Percentiles rank a stretch among this genome's conserved stretches.
Conservation (phyloP, 2,329 filamentous ascomycete species). For the Ophiostoma piceae region DNA sequence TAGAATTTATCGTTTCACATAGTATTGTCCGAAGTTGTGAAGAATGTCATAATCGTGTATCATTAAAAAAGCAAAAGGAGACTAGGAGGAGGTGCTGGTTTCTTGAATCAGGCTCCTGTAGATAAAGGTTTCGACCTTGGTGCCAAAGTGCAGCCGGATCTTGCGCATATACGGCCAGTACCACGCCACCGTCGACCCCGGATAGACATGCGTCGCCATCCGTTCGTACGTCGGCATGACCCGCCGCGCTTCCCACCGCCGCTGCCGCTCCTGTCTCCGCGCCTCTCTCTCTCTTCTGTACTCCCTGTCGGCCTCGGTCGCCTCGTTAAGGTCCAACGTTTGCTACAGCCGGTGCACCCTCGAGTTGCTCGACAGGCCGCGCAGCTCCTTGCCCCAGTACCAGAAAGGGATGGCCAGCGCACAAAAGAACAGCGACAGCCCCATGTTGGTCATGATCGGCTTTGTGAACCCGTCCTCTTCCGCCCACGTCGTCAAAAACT, state of each 20-base stretch:
- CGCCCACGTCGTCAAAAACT: conserved; percentile 32
- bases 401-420: not conserved
- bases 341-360: not conserved
- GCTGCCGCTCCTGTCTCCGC: too few relatives aligned
- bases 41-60: conserved; percentile 25
- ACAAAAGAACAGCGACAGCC: not conserved
- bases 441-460: not conserved
- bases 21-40: not conserved
- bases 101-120: not conserved
- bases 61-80: not conserved
- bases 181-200: not conserved
- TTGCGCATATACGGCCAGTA: not conserved
- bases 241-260: not conserved
- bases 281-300: not conserved
- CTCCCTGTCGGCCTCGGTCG: too few relatives aligned
- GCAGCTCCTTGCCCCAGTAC: not conserved
- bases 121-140: not conserved
- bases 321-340: not conserved
- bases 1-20: not conserved
- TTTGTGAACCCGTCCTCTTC: conserved; percentile 27
- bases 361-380: not conserved
- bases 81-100: not conserved
- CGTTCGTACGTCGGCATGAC: not conserved
- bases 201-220: not conserved
- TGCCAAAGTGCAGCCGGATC: not conserved